Conservation (phyloP, 768 basidiomycete species). For the Galerina marginata region DNA sequence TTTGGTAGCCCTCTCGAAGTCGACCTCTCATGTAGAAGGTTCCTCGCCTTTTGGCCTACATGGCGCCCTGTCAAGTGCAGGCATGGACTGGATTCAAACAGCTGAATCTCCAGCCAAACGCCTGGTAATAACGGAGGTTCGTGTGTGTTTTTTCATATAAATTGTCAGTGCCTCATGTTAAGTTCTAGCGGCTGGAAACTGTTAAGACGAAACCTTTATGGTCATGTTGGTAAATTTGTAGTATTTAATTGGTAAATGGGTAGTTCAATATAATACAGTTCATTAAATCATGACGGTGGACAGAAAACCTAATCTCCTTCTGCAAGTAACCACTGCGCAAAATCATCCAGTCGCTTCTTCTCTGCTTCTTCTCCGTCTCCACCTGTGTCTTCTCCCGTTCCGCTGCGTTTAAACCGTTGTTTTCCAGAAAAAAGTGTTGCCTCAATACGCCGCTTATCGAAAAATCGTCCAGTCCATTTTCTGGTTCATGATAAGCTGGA, state of each 20-base stretch:
- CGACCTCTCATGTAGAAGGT: slow-evolving; percentile 71
- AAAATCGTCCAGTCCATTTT: slow-evolving; percentile 96
- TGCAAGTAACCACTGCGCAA: slow-evolving; percentile 84
- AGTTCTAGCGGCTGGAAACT: slow-evolving; percentile 70
- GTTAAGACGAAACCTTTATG: slow-evolving; percentile 72
- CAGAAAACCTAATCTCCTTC: slow-evolving; percentile 64
- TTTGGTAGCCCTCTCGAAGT: slow-evolving; percentile 75
- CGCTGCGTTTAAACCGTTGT: slow-evolving; percentile 81
- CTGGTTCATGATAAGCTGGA: slow-evolving; percentile 42
- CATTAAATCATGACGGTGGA: slow-evolving; percentile 8
- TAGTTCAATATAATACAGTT: slow-evolving; percentile 26
- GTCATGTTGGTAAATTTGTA: slow-evolving; percentile 63
- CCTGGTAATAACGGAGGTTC: slow-evolving; percentile 75
- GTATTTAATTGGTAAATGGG: slow-evolving; percentile 19
- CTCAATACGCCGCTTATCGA: slow-evolving; percentile 81
- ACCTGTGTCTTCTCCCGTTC: slow-evolving; percentile 64
- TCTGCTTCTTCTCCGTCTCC: slow-evolving; percentile 77
- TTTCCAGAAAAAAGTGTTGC: slow-evolving; percentile 84
- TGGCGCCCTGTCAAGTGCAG: slow-evolving; percentile 37
- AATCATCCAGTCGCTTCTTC: slow-evolving; percentile 84
- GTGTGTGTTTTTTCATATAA: slow-evolving; percentile 22
- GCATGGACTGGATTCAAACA: slow-evolving; percentile 53
- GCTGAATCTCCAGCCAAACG: slow-evolving; percentile 51
- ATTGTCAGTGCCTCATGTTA: background rate
- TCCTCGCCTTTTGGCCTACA: slow-evolving; percentile 42